These are phyloP conservation scores for Trichomonas vaginalis DNA, from an alignment of 208 protist genomes.

Conservation along the genomic window DNA sequence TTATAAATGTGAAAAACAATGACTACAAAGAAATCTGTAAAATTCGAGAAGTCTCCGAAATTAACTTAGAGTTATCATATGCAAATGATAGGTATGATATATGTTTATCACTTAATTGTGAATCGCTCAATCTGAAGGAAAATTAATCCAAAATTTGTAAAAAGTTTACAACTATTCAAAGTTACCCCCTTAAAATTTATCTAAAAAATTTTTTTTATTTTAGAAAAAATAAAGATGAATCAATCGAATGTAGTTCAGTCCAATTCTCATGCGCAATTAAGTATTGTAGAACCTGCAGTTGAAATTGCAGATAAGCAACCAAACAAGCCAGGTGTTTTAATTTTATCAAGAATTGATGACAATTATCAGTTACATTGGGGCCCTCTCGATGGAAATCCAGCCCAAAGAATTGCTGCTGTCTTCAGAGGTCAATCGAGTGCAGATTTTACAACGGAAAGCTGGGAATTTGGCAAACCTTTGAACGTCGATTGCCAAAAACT, in stretches of 20 bases:
- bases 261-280: neutral
- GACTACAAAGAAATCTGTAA: too few species aligned
- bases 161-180: too few species aligned
- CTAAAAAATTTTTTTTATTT: too few species aligned
- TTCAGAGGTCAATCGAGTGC: neutral
- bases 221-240: neutral
- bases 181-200: too few species aligned
- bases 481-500: neutral
- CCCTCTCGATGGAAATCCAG: neutral
- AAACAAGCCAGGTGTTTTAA: neutral
- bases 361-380: neutral
- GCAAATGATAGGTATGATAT: too few species aligned
- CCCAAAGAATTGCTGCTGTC: neutral
- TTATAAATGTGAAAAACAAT: too few species aligned
- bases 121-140: too few species aligned
- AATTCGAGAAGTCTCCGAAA: too few species aligned
- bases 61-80: too few species aligned
- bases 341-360: neutral
- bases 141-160: too few species aligned
- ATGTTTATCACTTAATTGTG: too few species aligned
- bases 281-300: neutral
- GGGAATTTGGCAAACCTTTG: neutral
- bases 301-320: neutral
- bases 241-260: neutral
- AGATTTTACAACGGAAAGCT: neutral